phyloP scores from a whole-genome alignment of 768 basidiomycete genomes.

The Lyophyllum atratum region DNA sequence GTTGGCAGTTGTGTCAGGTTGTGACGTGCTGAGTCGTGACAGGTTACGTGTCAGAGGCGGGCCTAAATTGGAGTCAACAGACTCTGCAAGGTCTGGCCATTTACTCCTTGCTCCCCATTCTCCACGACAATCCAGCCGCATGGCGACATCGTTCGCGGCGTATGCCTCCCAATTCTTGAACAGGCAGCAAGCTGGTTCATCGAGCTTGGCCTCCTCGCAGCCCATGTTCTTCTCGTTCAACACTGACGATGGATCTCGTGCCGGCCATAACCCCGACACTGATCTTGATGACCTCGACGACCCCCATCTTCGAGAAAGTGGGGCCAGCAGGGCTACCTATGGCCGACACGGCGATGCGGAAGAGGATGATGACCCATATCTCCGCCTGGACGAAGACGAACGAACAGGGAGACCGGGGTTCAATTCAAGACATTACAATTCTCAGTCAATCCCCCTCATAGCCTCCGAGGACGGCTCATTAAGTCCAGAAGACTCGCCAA shows the following conservation, averaged over 20 bases:
- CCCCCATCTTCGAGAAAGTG: slow-evolving; percentile 61
- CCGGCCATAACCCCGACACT: slow-evolving; percentile 45
- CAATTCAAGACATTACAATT: slow-evolving; percentile 27
- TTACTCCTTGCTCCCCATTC: slow-evolving; percentile 10
- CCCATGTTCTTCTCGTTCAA: slow-evolving; percentile 90
- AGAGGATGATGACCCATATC: slow-evolving; percentile 77
- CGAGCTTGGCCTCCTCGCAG: slow-evolving; percentile 64
- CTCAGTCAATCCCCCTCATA: slow-evolving; percentile 40
- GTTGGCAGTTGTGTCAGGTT: background rate
- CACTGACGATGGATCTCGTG: slow-evolving; percentile 66
- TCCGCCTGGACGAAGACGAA: slow-evolving; percentile 71
- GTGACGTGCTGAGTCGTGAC: slow-evolving; percentile 9
- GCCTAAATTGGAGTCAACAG: slow-evolving; percentile 19
- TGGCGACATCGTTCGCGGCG: slow-evolving; percentile 74
- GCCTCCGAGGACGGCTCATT: slow-evolving; percentile 32
- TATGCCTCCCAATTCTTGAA: slow-evolving; percentile 84
- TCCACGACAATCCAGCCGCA: slow-evolving; percentile 26
- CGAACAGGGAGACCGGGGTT: slow-evolving; percentile 33
- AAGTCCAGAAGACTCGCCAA: slow-evolving; percentile 40
- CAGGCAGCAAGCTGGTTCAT: slow-evolving; percentile 47
- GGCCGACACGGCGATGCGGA: slow-evolving; percentile 31
- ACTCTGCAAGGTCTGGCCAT: slow-evolving; percentile 15
- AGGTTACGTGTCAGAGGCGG: slow-evolving; percentile 14
- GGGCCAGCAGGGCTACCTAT: slow-evolving; percentile 33
- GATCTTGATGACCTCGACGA: slow-evolving; percentile 77